Percentiles rank a stretch among this genome's conserved stretches.
Conservation (phyloP, 2,329 filamentous ascomycete species). For the Tolypocladium cylindrosporum region DNA sequence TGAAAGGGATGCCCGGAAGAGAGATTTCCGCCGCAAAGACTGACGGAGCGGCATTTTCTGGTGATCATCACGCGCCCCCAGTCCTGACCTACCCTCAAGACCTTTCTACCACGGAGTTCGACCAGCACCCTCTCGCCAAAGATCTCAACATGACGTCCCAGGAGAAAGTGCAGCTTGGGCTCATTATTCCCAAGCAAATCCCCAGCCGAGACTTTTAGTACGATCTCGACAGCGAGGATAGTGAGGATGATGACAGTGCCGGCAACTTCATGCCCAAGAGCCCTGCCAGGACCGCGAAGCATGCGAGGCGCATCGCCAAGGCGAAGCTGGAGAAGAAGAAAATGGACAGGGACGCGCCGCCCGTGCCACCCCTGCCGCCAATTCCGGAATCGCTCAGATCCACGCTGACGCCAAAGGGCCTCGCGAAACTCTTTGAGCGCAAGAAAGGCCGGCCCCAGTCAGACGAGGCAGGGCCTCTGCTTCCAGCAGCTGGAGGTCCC, state of each 20-base stretch:
- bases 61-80: conserved; percentile 17
- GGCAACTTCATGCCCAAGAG: conserved; percentile 1
- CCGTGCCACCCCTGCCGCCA: conserved; percentile 17
- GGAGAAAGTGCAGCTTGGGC: conserved; percentile 20
- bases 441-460: conserved; percentile 14
- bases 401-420: conserved; percentile 12
- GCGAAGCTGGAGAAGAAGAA: not conserved
- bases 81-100: conserved; percentile 23
- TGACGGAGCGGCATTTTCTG: conserved; percentile 23
- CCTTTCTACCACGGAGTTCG: conserved; percentile 22
- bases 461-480: not conserved
- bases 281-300: not conserved
- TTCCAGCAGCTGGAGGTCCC: not conserved
- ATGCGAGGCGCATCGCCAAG: conserved; percentile 2
- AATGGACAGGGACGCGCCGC: conserved; percentile 7
- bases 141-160: conserved; percentile 15
- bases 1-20: conserved; percentile 26
- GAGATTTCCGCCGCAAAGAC: conserved; percentile 27
- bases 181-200: conserved; percentile 23
- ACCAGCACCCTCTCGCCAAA: conserved; percentile 25
- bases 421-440: conserved; percentile 17
- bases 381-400: conserved; percentile 19
- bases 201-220: conserved; percentile 26
- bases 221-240: conserved; percentile 23
- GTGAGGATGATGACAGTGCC: conserved; percentile 7